Evolutionary conservation across 2,329 filamentous ascomycete genomes (phyloP), one percentile per base, ranked within the genome.

Genomic region (Colletotrichum tropicale): DNA sequence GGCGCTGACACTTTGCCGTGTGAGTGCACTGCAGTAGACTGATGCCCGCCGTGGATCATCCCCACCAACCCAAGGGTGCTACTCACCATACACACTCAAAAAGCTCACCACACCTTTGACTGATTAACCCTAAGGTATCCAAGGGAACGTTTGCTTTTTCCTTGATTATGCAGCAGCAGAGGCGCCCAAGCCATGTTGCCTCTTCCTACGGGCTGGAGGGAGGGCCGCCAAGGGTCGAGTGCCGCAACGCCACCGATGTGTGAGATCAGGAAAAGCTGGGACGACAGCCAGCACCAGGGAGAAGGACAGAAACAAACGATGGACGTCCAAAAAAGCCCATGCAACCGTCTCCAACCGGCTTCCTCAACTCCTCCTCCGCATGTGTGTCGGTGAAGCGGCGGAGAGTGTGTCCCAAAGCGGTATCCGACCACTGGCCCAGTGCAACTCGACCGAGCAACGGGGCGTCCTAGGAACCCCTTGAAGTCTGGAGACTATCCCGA

Each of bases 341-440:
- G 28, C 26, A 66, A 26, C 30, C 18, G 52, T 15, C 43, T 56
- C 70, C 26, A 66, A 60, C 18, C 18, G 52, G 30, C 26, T 15
- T 28, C 18, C 32, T 58, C 58, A 32, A 26, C 38, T 48, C 38
- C 38, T 43, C 38, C 60, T 55, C 48, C 52, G 61, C 32, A 55
- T 56, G 38, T 48, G 55, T 58, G 55, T 38, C 38, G 62, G 68
- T 64, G 36, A 48, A 72, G 72, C 62, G 61, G 26, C 55, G 70
- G 43, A 62, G 71, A 60, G 24, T 24, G 38, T 61, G 55, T 74
- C 74, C 74, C 65, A 76, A 76, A 76, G 70, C 74, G 65, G 70
- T 15, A 61, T 69, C 70, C 52, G 71, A 74, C 43, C 69, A 66
- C 36, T 74, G 32, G 62, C 65, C 62, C 65, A 70, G n/a, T 66